These are phyloP conservation scores for Paraphoma chrysanthemicola DNA, from an alignment of 2,329 filamentous ascomycete genomes.

Conservation along the genomic window DNA sequence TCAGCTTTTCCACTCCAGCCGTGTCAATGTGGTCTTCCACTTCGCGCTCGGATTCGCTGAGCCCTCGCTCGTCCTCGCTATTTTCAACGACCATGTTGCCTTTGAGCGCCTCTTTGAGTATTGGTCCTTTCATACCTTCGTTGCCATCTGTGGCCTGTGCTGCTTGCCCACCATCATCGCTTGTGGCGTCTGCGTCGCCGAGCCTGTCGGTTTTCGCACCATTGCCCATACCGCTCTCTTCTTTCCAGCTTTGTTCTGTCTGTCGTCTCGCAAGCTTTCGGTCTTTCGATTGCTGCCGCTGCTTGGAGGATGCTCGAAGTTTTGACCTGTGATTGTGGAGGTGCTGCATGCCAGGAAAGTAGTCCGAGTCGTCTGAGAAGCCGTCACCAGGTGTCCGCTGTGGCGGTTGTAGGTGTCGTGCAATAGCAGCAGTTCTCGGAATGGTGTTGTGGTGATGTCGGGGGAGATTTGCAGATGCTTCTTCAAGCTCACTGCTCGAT, in stretches of 20 bases:
- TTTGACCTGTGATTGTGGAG: constrained; percentile 22
- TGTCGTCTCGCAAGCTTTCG: constrained; percentile 42
- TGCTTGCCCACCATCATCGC: constrained; percentile 21
- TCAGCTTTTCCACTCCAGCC: constrained; percentile 38
- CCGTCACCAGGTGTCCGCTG: constrained; percentile 41
- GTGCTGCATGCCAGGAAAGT: constrained; percentile 48
- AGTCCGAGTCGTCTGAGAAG: constrained; percentile 53
- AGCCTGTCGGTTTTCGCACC: constrained; percentile 55
- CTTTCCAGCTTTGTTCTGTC: constrained; percentile 51
- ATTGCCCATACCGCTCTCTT: constrained; percentile 56
- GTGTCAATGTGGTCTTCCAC: constrained; percentile 23
- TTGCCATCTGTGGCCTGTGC: constrained; percentile 5
- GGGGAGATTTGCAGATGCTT: constrained; percentile 19
- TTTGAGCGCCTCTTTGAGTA: constrained; percentile 41
- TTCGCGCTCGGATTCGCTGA: constrained; percentile 18
- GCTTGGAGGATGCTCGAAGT: constrained; percentile 35
- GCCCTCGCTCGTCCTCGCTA: constrained; percentile 27
- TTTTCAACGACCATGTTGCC: constrained; percentile 45
- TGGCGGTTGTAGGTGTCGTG: constrained; percentile 44
- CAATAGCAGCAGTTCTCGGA: constrained; percentile 37
- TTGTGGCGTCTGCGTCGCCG: constrained; percentile 48
- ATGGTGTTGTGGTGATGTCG: constrained; percentile 26
- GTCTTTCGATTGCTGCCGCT: constrained; percentile 42
- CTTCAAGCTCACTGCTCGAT: constrained; percentile 33
- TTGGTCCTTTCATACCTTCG: constrained; percentile 23